Conservation (phyloP, 2,329 filamentous ascomycete species). For the Fonsecaea monophora region DNA sequence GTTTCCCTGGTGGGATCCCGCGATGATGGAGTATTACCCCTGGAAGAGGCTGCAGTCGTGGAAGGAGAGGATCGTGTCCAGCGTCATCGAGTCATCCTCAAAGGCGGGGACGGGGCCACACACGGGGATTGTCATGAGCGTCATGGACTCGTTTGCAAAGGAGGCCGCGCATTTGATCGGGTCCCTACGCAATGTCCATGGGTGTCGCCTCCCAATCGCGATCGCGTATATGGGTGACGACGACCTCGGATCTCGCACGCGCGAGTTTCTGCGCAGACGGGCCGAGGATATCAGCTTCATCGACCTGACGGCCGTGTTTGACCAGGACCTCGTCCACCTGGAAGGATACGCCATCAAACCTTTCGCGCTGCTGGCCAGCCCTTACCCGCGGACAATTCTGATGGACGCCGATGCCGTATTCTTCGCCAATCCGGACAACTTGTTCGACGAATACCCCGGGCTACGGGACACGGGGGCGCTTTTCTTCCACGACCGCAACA, state of each 20-base stretch:
- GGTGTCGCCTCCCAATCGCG: constrained; percentile 34
- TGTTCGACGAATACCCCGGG: constrained; percentile 27
- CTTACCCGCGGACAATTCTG: constrained; percentile 32
- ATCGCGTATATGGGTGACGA: constrained; percentile 36
- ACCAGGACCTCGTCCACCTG: constrained; percentile 20
- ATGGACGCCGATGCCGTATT: constrained; percentile 35
- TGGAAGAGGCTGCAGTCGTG: constrained; percentile 13
- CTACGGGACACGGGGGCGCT: constrained; percentile 32
- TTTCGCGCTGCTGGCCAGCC: constrained; percentile 35
- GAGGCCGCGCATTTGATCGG: constrained; percentile 33
- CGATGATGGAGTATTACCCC: constrained; percentile 11
- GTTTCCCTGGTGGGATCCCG: constrained; percentile 21
- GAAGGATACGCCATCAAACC: constrained; percentile 37
- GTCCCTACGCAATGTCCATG: constrained; percentile 32
- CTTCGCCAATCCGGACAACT: constrained; percentile 30
- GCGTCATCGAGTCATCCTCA: not conserved
- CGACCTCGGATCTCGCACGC: constrained; percentile 24
- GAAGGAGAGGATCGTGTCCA: not conserved
- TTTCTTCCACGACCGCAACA: constrained; percentile 37
- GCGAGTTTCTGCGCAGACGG: constrained; percentile 6
- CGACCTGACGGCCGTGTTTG: constrained; percentile 31
- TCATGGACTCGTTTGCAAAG: constrained; percentile 1
- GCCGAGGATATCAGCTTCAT: constrained; percentile 14
- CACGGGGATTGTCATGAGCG: not conserved
- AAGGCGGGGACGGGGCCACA: not conserved